A percentile compares a stretch with the other conserved stretches of the same genome.
These are phyloP conservation scores for Phytophthora uliginosa DNA, from an alignment of 352 stramenopile species.

Conservation along the genomic window DNA sequence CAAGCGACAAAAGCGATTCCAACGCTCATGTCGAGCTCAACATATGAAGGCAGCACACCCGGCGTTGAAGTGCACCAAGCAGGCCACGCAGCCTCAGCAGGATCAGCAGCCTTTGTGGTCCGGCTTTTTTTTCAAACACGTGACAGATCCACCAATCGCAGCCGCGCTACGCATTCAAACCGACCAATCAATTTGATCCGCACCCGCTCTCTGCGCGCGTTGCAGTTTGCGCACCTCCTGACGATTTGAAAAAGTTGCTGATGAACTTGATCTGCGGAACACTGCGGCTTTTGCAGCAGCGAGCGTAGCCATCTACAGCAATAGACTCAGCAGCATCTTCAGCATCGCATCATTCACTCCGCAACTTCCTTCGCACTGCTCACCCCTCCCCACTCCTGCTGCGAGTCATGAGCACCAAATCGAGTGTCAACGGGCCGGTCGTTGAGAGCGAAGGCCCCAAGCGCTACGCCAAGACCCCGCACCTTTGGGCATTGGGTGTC, in stretches of 20 bases:
- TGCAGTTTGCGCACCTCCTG: slow-evolving; percentile 19
- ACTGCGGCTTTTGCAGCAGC: slow-evolving; percentile 16
- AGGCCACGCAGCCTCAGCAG: slow-evolving; percentile 22
- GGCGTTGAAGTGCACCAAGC: not conserved
- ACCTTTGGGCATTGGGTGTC: slow-evolving; percentile 72
- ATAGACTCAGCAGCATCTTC: not conserved
- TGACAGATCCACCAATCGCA: slow-evolving; percentile 10
- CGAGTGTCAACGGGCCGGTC: slow-evolving; percentile 35
- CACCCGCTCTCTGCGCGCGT: not conserved
- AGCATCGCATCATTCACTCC: slow-evolving; percentile 24
- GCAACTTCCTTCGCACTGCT: slow-evolving; percentile 16
- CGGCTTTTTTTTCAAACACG: not conserved
- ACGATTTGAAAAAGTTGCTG: slow-evolving; percentile 25
- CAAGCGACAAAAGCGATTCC: not conserved
- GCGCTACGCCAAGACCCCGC: slow-evolving; percentile 63
- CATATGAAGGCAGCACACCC: no score
- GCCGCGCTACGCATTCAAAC: slow-evolving; percentile 5
- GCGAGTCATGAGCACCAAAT: slow-evolving; percentile 25
- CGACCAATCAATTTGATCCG: slow-evolving; percentile 19
- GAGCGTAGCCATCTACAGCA: not conserved
- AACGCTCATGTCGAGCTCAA: not conserved
- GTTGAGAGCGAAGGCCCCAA: slow-evolving; percentile 26
- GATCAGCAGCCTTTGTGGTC: slow-evolving; percentile 4
- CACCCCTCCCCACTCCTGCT: not conserved
- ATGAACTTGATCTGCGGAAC: slow-evolving; percentile 27